Evolutionary conservation across 441 rosid species (phyloP).

Genomic region (Euphorbia celastroides): DNA sequence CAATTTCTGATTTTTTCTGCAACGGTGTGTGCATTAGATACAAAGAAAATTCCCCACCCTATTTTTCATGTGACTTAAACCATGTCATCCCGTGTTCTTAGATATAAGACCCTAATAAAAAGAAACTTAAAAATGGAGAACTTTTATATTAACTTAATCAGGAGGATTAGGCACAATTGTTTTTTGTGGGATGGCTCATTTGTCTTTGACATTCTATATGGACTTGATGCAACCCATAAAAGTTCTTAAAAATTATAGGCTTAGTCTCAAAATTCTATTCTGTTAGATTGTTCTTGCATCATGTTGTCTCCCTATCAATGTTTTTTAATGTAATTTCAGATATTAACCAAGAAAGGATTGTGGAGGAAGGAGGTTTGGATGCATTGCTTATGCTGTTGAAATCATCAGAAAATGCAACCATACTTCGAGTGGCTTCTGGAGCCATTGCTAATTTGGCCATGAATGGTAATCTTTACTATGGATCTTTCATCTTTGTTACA

Average conservation of each 20-base stretch:
- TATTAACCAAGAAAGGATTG: conserved; percentile 73
- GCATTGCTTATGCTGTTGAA: conserved; percentile 65
- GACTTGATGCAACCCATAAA: not conserved
- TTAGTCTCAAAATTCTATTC: not conserved
- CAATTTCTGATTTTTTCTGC: not conserved
- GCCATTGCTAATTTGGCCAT: conserved; percentile 94
- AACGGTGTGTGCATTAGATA: too few species aligned
- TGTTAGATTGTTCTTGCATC: not conserved
- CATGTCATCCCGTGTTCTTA: not conserved
- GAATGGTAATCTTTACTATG: conserved; percentile 52
- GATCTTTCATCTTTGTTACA: not conserved
- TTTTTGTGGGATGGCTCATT: not conserved
- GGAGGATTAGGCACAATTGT: not conserved
- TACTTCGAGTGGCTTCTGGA: conserved; percentile 90
- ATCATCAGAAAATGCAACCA: conserved; percentile 64
- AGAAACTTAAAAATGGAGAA: not conserved
- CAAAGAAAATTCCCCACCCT: too few species aligned
- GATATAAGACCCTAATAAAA: not conserved
- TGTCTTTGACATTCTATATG: not conserved
- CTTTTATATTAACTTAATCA: not conserved
- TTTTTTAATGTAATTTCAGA: conserved; percentile 37
- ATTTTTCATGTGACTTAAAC: too few species aligned
- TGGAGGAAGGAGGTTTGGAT: conserved; percentile 91
- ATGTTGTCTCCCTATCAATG: not conserved
- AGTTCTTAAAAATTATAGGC: not conserved